Conservation (phyloP, 2,329 filamentous ascomycete species). For the Pestalotiopsis sp. region DNA sequence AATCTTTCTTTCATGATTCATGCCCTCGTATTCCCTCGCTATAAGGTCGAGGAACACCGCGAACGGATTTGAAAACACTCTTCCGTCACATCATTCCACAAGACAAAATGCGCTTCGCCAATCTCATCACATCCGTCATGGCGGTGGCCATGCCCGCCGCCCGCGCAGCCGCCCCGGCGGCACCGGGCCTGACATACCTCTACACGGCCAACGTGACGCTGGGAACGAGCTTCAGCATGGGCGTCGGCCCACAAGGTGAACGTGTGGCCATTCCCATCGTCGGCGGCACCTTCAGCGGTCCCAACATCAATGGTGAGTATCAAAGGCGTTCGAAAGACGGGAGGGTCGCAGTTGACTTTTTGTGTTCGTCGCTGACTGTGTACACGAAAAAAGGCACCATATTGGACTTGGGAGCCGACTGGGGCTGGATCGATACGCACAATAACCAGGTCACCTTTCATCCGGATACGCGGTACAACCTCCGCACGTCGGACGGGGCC, state of each 20-base stretch:
- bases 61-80: too few relatives aligned
- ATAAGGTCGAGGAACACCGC: too few relatives aligned
- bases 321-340: background rate
- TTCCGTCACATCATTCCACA: background rate
- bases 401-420: conserved; percentile 32
- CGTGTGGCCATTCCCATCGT: conserved; percentile 30
- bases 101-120: background rate
- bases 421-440: conserved; percentile 28
- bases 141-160: background rate
- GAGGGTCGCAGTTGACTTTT: background rate
- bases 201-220: conserved; percentile 32
- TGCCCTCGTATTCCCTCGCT: too few relatives aligned
- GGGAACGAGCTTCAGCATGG: conserved; percentile 23
- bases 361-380: background rate
- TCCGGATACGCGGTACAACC: conserved; percentile 34
- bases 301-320: conserved; percentile 20
- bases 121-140: background rate
- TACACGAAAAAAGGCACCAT: conserved; percentile 24
- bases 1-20: too few relatives aligned
- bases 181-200: conserved; percentile 28
- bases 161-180: background rate
- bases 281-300: conserved; percentile 30
- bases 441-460: conserved; percentile 18
- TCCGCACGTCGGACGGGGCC: conserved; percentile 32
- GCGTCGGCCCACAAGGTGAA: conserved; percentile 25